Evolutionary conservation across 169 alveolate species (phyloP), one percentile per base, ranked within the genome.

Genomic region (Eimeria sp.): DNA sequence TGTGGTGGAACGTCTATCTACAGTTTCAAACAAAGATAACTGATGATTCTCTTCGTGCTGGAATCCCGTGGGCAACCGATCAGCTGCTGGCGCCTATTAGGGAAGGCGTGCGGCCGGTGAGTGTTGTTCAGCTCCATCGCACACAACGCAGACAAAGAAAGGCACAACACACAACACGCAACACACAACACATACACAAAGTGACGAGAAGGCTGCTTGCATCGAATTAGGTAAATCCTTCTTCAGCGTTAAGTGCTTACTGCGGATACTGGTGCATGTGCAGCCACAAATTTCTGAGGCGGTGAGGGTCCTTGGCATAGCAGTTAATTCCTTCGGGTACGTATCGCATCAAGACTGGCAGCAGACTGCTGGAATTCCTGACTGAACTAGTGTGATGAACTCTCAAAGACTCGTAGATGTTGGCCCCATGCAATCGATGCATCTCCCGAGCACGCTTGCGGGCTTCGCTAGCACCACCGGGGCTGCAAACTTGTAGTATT

Each of bases 1-100:
- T 87, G 94, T 87, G 94, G 94, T 87, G 94, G 94, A 87, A 87
- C 27, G 94, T 87, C 43, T 87, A 87, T 71, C 62, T 87, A 87
- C 94, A 87, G 68, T 87, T 87, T 37, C 94, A 87, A 43, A 87
- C 94, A 56, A 87, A 87, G 68, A 87, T 87, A 25, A 87, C 82
- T 25, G 94, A 87, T 52, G 94, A 87, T 30, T 37, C 62, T 40
- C 60, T 37, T 66, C 82, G 30, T 66, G 82, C 94, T 4, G 94
- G 94, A 23, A 58, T 87, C 37, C 94, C 94, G n/a, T 87, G 94
- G 94, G 94, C 66, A 27, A 49, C 94, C 20, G 94, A 87, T 33
- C 83, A 87, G 83, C 94, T 66, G 83, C 71, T 87, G 23, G 94
- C 94, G 52, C 94, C 94, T 13, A 27, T 87, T 3, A 87, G 52